A percentile compares a stretch with the other conserved stretches of the same genome.
Evolutionary conservation across 495 filamentous ascomycete genomes (phyloP).

Genomic region (Articulospora tetracladia): DNA sequence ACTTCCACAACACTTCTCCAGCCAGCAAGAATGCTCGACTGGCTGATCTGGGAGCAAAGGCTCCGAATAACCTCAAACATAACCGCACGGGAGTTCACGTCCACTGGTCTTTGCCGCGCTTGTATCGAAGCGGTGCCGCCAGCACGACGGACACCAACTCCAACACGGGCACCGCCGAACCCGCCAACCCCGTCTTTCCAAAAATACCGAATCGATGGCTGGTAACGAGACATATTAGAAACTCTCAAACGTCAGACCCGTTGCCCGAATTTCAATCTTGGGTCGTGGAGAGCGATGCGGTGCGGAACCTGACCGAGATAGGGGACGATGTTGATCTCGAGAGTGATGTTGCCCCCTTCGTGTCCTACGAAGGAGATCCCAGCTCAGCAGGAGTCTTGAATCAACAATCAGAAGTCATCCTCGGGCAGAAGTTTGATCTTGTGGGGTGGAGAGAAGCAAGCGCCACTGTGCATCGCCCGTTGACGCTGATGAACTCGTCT

Average conservation of each 20-base stretch:
- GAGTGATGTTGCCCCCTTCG: conserved; percentile 43
- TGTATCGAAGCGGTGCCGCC: conserved; percentile 29
- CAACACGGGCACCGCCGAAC: not conserved
- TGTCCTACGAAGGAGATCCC: conserved; percentile 12
- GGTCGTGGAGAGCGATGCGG: conserved; percentile 46
- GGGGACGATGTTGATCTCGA: conserved; percentile 38
- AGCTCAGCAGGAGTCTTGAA: conserved; percentile 17
- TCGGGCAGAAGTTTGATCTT: conserved; percentile 28
- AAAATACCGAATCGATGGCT: conserved; percentile 38
- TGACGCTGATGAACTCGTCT: conserved; percentile 32
- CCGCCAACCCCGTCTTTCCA: conserved; percentile 25
- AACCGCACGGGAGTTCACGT: conserved; percentile 45
- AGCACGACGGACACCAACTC: not conserved
- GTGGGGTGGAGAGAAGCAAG: not conserved
- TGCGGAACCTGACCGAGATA: conserved; percentile 31
- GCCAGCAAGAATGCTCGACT: conserved; percentile 34
- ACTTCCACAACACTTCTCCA: conserved; percentile 38
- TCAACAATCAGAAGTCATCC: conserved; percentile 47
- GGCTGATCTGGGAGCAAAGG: not conserved
- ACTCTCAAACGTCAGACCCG: conserved; percentile 2
- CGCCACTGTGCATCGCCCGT: not conserved
- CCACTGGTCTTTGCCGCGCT: conserved; percentile 46
- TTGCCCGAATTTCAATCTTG: conserved; percentile 30
- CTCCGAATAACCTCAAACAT: not conserved
- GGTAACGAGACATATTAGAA: conserved; percentile 33